Base-by-base conservation (phyloP, 495 filamentous ascomycete species). In the Xylaria curta region DNA sequence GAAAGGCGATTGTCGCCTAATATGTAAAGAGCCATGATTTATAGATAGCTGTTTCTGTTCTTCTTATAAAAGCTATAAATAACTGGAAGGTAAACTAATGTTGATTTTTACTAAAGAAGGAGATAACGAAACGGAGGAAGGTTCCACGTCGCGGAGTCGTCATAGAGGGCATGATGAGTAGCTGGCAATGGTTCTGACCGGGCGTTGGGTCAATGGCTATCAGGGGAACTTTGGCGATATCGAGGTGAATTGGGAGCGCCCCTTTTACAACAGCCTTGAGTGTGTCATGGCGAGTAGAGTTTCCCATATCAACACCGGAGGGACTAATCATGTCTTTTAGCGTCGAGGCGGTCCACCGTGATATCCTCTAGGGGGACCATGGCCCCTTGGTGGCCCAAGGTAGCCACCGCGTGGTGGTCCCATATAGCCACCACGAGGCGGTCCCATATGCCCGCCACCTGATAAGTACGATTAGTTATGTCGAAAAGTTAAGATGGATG, bases 381-480 rank as follows among this genome's bases (percentile, higher is more conserved):
- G 47, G 47, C 8, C 8, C 47, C 47, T 49, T 49, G 47, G 47
- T 49, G 47, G 47, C 47, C 47, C 47, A 49, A 21, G 4, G 4
- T 17, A 5, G 13, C 44, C 44, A 46, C 17, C 15, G 44, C 15
- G 44, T 46, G 44, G 44, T 46, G 44, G 44, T 19, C 44, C 44
- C 1, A 46, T 4, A 21, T 49, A 49, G 47, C 47, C 47, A 49
- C 47, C 47, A 10, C 47, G 47, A 6, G 47, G 47, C 47, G 47
- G 47, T 49, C 47, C 47, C n/a, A 49, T 49, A 49, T 21, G 47
- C 47, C 47, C 47, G 47, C 47, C 47, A 49, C 47, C 47, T 49
- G 47, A 49, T 2, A 49, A 0, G 21, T 0, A 49, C 1, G 19
- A 1, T 49, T 21, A 49, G 19, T 5, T 1, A 49, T 3, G 47